Conservation (phyloP, 1,139 yeast genomes). For the Candida albicans region DNA sequence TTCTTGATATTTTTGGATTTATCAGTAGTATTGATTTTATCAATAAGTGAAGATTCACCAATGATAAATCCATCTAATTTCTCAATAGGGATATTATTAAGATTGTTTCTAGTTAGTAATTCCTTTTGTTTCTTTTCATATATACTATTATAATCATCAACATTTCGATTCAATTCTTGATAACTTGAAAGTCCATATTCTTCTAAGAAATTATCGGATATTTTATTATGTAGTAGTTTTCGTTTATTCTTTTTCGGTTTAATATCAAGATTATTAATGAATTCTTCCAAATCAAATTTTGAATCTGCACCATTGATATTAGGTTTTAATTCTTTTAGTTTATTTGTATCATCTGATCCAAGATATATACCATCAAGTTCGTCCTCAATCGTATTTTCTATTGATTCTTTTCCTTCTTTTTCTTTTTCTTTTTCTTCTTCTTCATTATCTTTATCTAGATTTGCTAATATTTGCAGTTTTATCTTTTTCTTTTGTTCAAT, state of each 20-base stretch:
- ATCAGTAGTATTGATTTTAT: conserved; percentile 11
- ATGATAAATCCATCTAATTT: conserved; percentile 36
- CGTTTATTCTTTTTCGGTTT: conserved; percentile 24
- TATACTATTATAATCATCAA: conserved; percentile 32
- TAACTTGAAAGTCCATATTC: conserved; percentile 43
- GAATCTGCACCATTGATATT: conserved; percentile 2
- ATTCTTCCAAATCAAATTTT: conserved; percentile 25
- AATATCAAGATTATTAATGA: conserved; percentile 23
- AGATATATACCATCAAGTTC: conserved; percentile 38
- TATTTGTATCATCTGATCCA: conserved; percentile 25
- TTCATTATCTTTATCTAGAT: conserved; percentile 23
- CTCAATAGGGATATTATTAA: conserved; percentile 1
- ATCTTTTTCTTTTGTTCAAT: conserved; percentile 39
- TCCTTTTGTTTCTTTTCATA: conserved; percentile 20
- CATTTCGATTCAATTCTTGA: conserved; percentile 24
- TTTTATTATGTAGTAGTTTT: conserved; percentile 31
- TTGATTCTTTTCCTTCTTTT: conserved; percentile 9
- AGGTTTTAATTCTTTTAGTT: conserved; percentile 9
- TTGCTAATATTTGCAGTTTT: conserved; percentile 37
- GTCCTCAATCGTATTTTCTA: no score
- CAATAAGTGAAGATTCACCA: conserved; percentile 22
- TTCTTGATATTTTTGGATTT: conserved; percentile 6
- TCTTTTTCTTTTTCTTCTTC: conserved; percentile 14
- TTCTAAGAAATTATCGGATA: conserved; percentile 36
- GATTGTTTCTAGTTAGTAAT: conserved; percentile 14